Evolutionary conservation across 495 filamentous ascomycete species (phyloP).

Genomic region (Trichoderma reesei): DNA sequence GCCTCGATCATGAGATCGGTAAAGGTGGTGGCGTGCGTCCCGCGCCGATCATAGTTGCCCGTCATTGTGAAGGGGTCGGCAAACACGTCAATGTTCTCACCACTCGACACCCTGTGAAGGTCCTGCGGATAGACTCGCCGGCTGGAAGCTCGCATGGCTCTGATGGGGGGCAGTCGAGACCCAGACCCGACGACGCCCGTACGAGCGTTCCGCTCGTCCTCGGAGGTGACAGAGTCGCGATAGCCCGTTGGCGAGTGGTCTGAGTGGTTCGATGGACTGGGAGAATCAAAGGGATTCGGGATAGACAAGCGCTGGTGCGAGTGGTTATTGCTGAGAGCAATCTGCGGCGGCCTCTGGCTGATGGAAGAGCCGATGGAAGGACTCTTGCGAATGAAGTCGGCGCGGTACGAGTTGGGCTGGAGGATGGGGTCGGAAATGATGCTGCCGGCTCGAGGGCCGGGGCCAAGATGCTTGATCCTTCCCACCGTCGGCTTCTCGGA

Average conservation of each 20-base stretch:
- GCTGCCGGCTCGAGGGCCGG: conserved; percentile 25
- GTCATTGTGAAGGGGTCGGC: conserved; percentile 44
- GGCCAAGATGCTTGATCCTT: conserved; percentile 34
- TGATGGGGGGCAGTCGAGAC: conserved; percentile 9
- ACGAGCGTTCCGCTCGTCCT: conserved; percentile 9
- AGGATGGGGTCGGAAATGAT: conserved; percentile 35
- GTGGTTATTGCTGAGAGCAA: conserved; percentile 8
- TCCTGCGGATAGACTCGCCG: not conserved
- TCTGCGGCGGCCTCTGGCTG: not conserved
- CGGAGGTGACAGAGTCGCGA: not conserved
- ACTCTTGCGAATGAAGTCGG: conserved; percentile 30
- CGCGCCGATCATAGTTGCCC: not conserved
- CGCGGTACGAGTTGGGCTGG: conserved; percentile 21
- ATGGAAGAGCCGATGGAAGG: not conserved
- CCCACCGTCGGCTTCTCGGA: conserved; percentile 6
- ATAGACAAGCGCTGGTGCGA: conserved; percentile 11
- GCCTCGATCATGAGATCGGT: conserved; percentile 51
- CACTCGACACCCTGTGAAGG: conserved; percentile 39
- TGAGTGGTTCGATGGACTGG: conserved; percentile 16
- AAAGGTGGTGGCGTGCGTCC: conserved; percentile 47
- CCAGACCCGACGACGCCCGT: conserved; percentile 5
- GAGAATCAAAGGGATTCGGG: conserved; percentile 17
- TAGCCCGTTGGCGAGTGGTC: not conserved
- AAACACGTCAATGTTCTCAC: conserved; percentile 61
- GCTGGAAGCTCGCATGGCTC: conserved; percentile 8